phyloP scores from a whole-genome alignment of 371 early-diverging fungal genomes.

The Ordospora pajunii region DNA sequence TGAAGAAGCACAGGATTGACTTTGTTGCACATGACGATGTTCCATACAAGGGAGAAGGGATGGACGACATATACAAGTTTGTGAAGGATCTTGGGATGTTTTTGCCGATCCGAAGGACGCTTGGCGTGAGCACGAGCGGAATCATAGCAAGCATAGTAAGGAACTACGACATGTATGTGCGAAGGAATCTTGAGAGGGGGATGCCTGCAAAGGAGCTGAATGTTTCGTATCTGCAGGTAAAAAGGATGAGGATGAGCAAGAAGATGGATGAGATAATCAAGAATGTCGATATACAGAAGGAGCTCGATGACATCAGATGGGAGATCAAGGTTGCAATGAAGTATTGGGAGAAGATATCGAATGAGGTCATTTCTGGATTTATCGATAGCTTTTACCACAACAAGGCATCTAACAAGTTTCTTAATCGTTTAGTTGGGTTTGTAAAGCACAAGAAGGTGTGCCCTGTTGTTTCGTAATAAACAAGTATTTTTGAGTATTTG shows the following conservation, averaged over 20 bases:
- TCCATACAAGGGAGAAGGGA: constrained; percentile 68
- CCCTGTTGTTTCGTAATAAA: background rate
- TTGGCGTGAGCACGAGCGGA: constrained; percentile 81
- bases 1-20: constrained; percentile 76
- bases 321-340: constrained; percentile 24
- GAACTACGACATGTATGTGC: constrained; percentile 80
- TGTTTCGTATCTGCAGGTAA: constrained; percentile 61
- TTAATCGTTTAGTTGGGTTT: background rate
- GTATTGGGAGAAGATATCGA: constrained; percentile 42
- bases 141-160: constrained; percentile 82
- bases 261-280: constrained; percentile 34
- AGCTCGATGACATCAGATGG: constrained; percentile 36
- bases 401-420: background rate
- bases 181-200: constrained; percentile 80
- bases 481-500: background rate
- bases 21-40: constrained; percentile 93
- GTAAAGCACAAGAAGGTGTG: background rate
- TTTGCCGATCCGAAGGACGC: constrained; percentile 77
- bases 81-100: constrained; percentile 77
- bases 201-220: constrained; percentile 76
- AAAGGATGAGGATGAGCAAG: constrained; percentile 34
- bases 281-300: constrained; percentile 11
- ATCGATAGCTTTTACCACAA: constrained; percentile 1
- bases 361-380: constrained; percentile 25
- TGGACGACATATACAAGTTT: constrained; percentile 79